Base-by-base conservation (phyloP, 805 yeast species). In the Blastobotrys americana region DNA sequence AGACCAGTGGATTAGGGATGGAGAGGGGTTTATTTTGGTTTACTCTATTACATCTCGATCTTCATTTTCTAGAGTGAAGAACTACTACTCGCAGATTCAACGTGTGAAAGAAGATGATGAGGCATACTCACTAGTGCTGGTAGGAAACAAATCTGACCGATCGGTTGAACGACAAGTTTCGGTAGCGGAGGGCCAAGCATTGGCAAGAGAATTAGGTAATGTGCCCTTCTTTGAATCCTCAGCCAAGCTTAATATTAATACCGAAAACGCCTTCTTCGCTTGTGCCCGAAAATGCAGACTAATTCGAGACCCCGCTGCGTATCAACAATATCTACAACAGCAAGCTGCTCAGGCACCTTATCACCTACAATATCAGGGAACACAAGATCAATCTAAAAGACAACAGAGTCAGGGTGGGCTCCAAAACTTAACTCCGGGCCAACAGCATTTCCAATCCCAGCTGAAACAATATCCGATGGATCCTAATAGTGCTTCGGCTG, bases 1-100 rank as follows among this genome's bases (percentile, higher is more conserved):
- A 56, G 97, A 90, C 61, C 93, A 87, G 64, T 89, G 89, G 65
- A 89, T 89, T 94, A 77, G 95, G 50, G 86, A 95, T 2, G 97
- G 97, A 37, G 96, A 89, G 65, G 97, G 97, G 13, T 89, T 89
- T 57, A 67, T 89, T 45, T 69, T 89, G 42, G 97, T 88, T 10
- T 89, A 88, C 61, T 77, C 89, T 18, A 84, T 89, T 51, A 86
- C 93, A 39, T 84, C 90, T 47, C 73, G 85, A 50, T 77, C 80
- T 54, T 81, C 96, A 2, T 85, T 89, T 62, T 90, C 87, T 55
- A 94, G 90, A 59, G 73, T 90, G 58, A 72, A 78, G 55, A 76
- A 82, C 35, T 93, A 88, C 66, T 80, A 77, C 63, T 86, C 83
- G 54, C 94, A 83, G 59, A 81, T 88, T 44, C 72, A 74, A 51